Percentiles rank a stretch among this genome's conserved stretches.
These are phyloP conservation scores for Myxozyma vanderwaltii DNA, from an alignment of 805 yeast species.

Conservation along the genomic window DNA sequence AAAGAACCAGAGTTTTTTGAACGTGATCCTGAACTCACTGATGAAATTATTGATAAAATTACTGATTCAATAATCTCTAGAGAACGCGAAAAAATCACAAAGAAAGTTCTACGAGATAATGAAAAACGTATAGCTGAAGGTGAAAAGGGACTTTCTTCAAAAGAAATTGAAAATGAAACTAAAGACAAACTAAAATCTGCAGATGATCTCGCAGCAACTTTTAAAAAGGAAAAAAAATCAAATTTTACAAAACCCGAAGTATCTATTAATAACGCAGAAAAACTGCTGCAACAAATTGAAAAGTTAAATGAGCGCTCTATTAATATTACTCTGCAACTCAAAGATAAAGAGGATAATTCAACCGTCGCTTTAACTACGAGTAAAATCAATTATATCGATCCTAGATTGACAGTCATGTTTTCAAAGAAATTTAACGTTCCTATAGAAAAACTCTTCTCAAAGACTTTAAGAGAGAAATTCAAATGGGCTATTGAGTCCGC, in stretches of 20 bases:
- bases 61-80: slow-evolving; percentile 59
- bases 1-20: slow-evolving; percentile 62
- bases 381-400: slow-evolving; percentile 93
- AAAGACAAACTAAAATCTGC: slow-evolving; percentile 60
- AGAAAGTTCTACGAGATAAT: slow-evolving; percentile 73
- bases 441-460: slow-evolving; percentile 86
- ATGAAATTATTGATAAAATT: slow-evolving; percentile 63
- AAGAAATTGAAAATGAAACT: slow-evolving; percentile 55
- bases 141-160: slow-evolving; percentile 41
- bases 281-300: slow-evolving; percentile 68
- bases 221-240: slow-evolving; percentile 54
- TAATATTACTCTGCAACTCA: slow-evolving; percentile 70
- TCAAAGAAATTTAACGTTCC: slow-evolving; percentile 86
- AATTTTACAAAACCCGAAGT: slow-evolving; percentile 56
- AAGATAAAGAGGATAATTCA: slow-evolving; percentile 92
- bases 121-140: slow-evolving; percentile 66
- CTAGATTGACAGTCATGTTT: slow-evolving; percentile 85
- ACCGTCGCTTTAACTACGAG: slow-evolving; percentile 92
- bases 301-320: slow-evolving; percentile 70
- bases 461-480: slow-evolving; percentile 88
- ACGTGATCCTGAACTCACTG: slow-evolving; percentile 66
- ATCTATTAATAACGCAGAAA: slow-evolving; percentile 58
- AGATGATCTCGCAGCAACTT: slow-evolving; percentile 52
- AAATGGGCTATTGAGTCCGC: slow-evolving; percentile 94
- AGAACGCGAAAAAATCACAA: slow-evolving; percentile 63